Evolutionary conservation across 768 basidiomycete genomes (phyloP).

Genomic region (Leccinellum albellum): DNA sequence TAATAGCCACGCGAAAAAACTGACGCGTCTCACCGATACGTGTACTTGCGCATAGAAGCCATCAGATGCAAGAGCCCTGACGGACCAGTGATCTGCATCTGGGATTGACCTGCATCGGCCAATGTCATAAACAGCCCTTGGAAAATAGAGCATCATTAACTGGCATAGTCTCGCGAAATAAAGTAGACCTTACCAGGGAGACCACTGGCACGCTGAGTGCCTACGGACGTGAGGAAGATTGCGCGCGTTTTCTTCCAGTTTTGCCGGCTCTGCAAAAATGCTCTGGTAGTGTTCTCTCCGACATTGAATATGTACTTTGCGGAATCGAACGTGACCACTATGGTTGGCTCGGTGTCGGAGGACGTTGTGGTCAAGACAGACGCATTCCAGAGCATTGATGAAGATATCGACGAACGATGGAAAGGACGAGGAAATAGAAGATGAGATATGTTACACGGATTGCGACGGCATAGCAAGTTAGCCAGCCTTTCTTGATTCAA

Average conservation of each 20-base stretch:
- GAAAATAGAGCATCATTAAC: neutral
- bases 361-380: conserved; percentile 55
- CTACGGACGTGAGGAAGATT: conserved; percentile 68
- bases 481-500: conserved; percentile 19
- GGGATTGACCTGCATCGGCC: conserved; percentile 62
- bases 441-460: conserved; percentile 23
- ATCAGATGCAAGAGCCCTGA: conserved; percentile 66
- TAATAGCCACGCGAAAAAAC: neutral
- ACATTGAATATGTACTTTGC: conserved; percentile 87
- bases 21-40: conserved; percentile 48
- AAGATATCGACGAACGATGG: conserved; percentile 11
- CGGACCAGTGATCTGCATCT: conserved; percentile 67
- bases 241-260: conserved; percentile 65
- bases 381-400: conserved; percentile 58
- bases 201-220: conserved; percentile 62
- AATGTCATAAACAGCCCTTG: conserved; percentile 75
- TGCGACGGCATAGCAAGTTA: conserved; percentile 23
- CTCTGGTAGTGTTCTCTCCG: conserved; percentile 75
- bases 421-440: conserved; percentile 12
- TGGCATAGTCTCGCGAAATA: neutral
- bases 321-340: conserved; percentile 71
- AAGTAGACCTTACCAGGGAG: conserved; percentile 56
- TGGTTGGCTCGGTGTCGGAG: conserved; percentile 77
- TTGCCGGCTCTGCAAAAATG: conserved; percentile 63
- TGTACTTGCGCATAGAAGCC: conserved; percentile 66